Conservation (phyloP, 2,329 filamentous ascomycete species). For the Zarea fungicola region DNA sequence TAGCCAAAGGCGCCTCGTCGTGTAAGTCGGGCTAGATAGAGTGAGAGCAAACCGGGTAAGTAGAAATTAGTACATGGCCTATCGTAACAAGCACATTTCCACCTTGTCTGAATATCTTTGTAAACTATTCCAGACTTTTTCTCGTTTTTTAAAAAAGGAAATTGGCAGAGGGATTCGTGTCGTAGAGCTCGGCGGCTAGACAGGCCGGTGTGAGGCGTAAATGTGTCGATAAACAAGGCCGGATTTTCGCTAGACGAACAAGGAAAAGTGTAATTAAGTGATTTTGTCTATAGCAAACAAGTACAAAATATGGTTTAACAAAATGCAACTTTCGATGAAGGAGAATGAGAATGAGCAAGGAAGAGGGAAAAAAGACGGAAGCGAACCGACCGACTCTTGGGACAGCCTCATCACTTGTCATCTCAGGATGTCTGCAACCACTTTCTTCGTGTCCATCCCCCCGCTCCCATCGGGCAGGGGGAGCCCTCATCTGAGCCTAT, state of each 20-base stretch:
- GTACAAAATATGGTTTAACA: too few relatives aligned
- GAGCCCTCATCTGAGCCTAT: slow-evolving; percentile 9
- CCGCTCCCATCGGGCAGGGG: not conserved
- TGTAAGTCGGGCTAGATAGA: slow-evolving; percentile 2
- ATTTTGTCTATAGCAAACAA: too few relatives aligned
- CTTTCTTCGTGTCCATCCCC: not conserved
- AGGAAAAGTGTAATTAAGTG: too few relatives aligned
- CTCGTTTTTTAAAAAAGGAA: slow-evolving; percentile 1
- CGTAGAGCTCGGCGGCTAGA: too few relatives aligned
- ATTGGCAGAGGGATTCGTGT: slow-evolving; percentile 7
- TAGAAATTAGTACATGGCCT: not conserved
- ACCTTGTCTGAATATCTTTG: not conserved
- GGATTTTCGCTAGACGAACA: too few relatives aligned
- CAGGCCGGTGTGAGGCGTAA: too few relatives aligned
- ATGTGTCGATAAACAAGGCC: too few relatives aligned
- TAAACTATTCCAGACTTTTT: too few relatives aligned
- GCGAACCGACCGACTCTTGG: not conserved
- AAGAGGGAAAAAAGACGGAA: not conserved
- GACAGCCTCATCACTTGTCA: too few relatives aligned
- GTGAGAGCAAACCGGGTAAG: slow-evolving; percentile 1
- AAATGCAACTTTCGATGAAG: too few relatives aligned
- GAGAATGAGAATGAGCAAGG: not conserved
- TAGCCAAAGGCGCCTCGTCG: too few relatives aligned
- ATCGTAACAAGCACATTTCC: not conserved
- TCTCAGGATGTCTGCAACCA: too few relatives aligned